Conservation (phyloP, 352 stramenopile genomes). For the Phytopythium ostracodes region DNA sequence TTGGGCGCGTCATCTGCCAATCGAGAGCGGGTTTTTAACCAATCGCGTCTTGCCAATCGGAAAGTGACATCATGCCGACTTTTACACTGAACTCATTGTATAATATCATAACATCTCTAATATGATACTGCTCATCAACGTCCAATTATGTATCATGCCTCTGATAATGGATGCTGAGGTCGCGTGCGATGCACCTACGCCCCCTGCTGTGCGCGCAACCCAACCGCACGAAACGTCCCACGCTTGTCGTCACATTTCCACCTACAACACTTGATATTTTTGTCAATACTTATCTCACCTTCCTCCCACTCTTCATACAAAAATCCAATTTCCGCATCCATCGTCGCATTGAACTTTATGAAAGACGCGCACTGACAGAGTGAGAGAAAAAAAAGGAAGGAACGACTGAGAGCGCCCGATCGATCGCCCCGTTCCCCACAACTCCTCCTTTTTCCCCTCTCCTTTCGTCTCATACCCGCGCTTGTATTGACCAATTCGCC, state of each 20-base stretch:
- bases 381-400: constrained; percentile 4
- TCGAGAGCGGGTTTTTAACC: background rate
- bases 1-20: background rate
- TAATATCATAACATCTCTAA: background rate
- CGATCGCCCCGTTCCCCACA: too few relatives aligned
- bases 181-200: background rate
- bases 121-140: background rate
- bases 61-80: background rate
- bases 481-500: constrained; percentile 7
- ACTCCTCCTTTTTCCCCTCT: background rate
- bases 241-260: background rate
- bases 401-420: background rate
- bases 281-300: background rate
- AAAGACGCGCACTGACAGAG: background rate
- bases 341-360: background rate
- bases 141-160: background rate
- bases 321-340: background rate
- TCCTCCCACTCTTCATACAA: background rate
- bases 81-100: background rate
- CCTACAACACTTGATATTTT: background rate
- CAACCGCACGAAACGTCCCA: background rate
- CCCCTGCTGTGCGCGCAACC: background rate
- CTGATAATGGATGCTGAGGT: background rate
- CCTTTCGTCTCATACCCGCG: background rate
- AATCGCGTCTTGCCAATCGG: background rate